phyloP scores from a whole-genome alignment of 2,329 filamentous ascomycete species.

The Tympanopsis confertula region DNA sequence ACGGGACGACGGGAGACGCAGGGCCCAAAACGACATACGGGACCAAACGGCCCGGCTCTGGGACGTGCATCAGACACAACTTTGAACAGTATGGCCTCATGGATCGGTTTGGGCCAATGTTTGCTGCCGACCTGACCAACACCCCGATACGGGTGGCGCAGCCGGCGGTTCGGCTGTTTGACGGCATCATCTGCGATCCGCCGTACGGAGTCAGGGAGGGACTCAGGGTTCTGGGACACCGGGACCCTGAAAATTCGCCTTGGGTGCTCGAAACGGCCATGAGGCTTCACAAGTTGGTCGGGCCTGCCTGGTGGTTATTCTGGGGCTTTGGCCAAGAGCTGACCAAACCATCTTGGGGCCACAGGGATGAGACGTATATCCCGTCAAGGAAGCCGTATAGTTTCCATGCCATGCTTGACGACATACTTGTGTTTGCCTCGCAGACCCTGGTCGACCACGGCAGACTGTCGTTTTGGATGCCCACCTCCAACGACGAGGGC shows the following conservation, averaged over 20 bases:
- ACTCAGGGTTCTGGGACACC: slow-evolving; percentile 70
- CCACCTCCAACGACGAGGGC: slow-evolving; percentile 67
- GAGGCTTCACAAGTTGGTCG: slow-evolving; percentile 52
- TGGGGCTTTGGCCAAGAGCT: too few species aligned
- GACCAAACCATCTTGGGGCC: slow-evolving; percentile 3
- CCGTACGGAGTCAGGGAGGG: slow-evolving; percentile 93
- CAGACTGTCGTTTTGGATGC: slow-evolving; percentile 92
- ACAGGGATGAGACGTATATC: slow-evolving; percentile 55
- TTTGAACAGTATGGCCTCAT: slow-evolving; percentile 72
- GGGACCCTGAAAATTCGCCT: slow-evolving; percentile 48
- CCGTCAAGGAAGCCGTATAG: slow-evolving; percentile 87
- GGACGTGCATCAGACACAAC: slow-evolving; percentile 50
- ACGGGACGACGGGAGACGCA: slow-evolving; percentile 30
- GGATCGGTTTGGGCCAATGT: slow-evolving; percentile 60
- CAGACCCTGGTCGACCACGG: slow-evolving; percentile 67
- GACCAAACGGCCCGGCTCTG: slow-evolving; percentile 20
- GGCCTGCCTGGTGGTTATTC: too few species aligned
- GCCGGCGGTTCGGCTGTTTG: slow-evolving; percentile 45
- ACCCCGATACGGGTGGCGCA: slow-evolving; percentile 52
- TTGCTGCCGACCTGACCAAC: slow-evolving; percentile 80
- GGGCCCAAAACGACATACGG: neutral
- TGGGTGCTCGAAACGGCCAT: slow-evolving; percentile 59
- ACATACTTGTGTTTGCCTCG: slow-evolving; percentile 75
- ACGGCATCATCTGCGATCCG: slow-evolving; percentile 90
- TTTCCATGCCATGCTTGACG: slow-evolving; percentile 79